Percentiles rank a stretch among this genome's conserved stretches.
These are phyloP conservation scores for Licmophora abbreviata DNA, from an alignment of 108 stramenopile genomes.

Conservation along the genomic window DNA sequence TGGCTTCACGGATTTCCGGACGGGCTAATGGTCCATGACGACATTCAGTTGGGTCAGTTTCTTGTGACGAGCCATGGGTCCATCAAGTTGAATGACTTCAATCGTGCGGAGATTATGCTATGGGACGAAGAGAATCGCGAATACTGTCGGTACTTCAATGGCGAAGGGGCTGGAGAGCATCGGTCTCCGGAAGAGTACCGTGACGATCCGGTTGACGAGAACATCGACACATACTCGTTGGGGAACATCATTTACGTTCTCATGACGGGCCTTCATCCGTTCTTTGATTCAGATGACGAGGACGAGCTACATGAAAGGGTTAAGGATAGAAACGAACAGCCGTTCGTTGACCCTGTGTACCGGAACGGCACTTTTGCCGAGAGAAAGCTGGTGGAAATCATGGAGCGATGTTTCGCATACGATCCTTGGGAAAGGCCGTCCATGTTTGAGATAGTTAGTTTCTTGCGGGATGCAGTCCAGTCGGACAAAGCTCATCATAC, in stretches of 20 bases:
- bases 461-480: constrained; percentile 18
- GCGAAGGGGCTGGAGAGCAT: constrained; percentile 26
- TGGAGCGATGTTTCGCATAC: constrained; percentile 42
- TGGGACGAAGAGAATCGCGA: constrained; percentile 31
- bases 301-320: constrained; percentile 23
- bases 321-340: constrained; percentile 23
- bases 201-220: constrained; percentile 37
- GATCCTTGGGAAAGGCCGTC: constrained; percentile 40
- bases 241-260: constrained; percentile 67
- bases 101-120: constrained; percentile 63
- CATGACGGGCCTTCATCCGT: constrained; percentile 48
- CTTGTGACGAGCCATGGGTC: constrained; percentile 27
- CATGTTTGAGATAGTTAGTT: constrained; percentile 56
- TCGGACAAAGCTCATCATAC: not conserved
- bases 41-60: constrained; percentile 51
- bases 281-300: constrained; percentile 43
- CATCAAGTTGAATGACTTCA: constrained; percentile 78
- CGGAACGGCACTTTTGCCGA: constrained; percentile 43
- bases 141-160: constrained; percentile 59
- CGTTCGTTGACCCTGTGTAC: constrained; percentile 51
- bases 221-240: constrained; percentile 64
- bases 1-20: constrained; percentile 49
- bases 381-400: constrained; percentile 32
- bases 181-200: constrained; percentile 61
- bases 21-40: constrained; percentile 59